Base-by-base conservation (phyloP, 2,329 filamentous ascomycete genomes). In the Tolypocladium guangdongense region DNA sequence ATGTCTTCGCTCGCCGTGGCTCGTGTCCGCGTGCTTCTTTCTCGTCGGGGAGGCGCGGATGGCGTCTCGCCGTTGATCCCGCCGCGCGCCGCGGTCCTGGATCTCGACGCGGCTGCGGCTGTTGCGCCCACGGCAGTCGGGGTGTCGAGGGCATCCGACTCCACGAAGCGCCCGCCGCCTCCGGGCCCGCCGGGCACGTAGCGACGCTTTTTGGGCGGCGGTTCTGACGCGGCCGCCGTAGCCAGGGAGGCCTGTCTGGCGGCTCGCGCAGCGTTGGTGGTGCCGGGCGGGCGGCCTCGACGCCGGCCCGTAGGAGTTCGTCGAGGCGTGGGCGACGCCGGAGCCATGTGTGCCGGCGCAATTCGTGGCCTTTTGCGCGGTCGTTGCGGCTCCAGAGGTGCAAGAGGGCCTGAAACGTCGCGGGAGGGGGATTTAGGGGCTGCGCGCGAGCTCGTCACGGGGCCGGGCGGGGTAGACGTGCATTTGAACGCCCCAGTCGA, bases 151-250 rank as follows among this genome's bases (percentile, higher is more conserved):
- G 80, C 80, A 54, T 89, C 82, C 53, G 85, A 78, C 60, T 95
- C 88, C 37, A 93, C 76, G 68, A 90, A 95, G 65, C 90, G 78
- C 22, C 90, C 90, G 54, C 90, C 90, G 47, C 90, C 90, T 39
- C 89, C 90, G 54, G 89, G 86, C 3, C 90, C 90, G 49, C 90
- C 90, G 36, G 92, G 89, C 49, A 95, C 81, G 72, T 96, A 96
- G 69, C 83, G 80, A 60, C 84, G 78, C 65, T 81, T 82, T 71
- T 90, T 90, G 1, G 76, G 76, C 14, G 86, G 83, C 30, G 84
- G 84, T 59, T 87, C 84, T 49, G 76, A 74, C 43, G 68, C 63
- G 47, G 63, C 57, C 20, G 63, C 66, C 20, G 64, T 62, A 30
- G 65, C 63, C 39, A 64, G 58, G 33, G 66, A 66, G 18, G 65